Base-by-base conservation (phyloP, 352 stramenopile genomes). In the Pythium monospermum region DNA sequence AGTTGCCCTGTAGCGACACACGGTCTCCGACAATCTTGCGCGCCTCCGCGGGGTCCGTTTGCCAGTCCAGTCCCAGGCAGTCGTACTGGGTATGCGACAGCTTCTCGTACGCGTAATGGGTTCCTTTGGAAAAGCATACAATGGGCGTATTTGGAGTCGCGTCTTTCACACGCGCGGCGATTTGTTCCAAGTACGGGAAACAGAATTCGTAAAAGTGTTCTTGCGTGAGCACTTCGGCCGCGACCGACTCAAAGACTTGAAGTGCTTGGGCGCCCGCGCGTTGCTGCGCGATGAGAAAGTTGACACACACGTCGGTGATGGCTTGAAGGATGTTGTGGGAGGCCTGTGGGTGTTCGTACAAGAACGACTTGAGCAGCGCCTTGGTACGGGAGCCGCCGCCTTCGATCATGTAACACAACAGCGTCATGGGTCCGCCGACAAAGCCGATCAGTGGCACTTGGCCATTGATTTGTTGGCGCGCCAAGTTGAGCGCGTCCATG, bases 381-480 rank as follows among this genome's bases (percentile, higher is more conserved):
- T 93, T 94, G 42, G 97, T 99, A 62, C 96, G 96, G 57, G 92
- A 98, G 31, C 90, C 95, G 22, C 92, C 93, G 54, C 96, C 96
- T 43, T 98, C 96, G 23, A 99, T 94, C 94, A 99, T 99, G 78
- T 99, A 99, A 74, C 93, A 98, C 43, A 99, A 80, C 36, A 99
- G 83, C 30, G 96, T 99, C 56, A 97, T 95, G 12, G 96, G 96
- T 15, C 84, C 96, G 26, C 96, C 96, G n/a, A 89, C 95, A 68
- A 99, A 99, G 37, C 96, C 96, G 62, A 99, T 98, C 2, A 99
- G 71, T n/a, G 92, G 91, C n/a, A 98, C 91, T 52, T 93, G 73
- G 27, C 85, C 84, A 33, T 96, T 83, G 56, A 97, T 88, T 52
- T 88, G 72, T 59, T 96, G 64, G 11, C 87, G 87, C 57, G 97